phyloP scores from a whole-genome alignment of 1,284 basidiomycete species.

The Ustilago nuda region DNA sequence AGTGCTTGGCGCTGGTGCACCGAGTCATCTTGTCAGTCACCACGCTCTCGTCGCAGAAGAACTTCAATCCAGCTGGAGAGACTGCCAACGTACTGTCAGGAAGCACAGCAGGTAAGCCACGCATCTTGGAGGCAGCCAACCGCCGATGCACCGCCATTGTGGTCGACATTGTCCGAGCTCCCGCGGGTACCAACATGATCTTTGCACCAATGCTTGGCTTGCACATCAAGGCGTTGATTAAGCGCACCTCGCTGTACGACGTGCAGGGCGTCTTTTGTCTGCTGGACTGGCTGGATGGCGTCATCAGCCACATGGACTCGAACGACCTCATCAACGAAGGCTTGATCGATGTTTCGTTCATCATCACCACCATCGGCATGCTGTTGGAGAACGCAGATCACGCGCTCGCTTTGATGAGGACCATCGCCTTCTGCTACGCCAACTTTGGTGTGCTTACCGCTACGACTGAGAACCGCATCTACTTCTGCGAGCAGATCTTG shows the following conservation, averaged over 20 bases:
- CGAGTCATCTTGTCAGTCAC: slow-evolving; percentile 65
- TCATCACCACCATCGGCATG: slow-evolving; percentile 59
- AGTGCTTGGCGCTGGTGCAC: slow-evolving; percentile 63
- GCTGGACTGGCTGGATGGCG: slow-evolving; percentile 65
- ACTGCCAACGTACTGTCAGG: slow-evolving; percentile 66
- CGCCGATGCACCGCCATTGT: slow-evolving; percentile 64
- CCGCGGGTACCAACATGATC: slow-evolving; percentile 48
- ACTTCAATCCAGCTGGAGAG: slow-evolving; percentile 64
- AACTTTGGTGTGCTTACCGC: slow-evolving; percentile 63
- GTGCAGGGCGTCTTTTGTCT: slow-evolving; percentile 66
- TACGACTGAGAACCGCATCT: slow-evolving; percentile 48
- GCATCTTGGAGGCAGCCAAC: slow-evolving; percentile 66
- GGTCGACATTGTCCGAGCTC: slow-evolving; percentile 63
- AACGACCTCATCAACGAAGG: slow-evolving; percentile 56
- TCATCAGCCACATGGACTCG: slow-evolving; percentile 61
- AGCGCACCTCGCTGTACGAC: slow-evolving; percentile 65
- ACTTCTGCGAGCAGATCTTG: slow-evolving; percentile 64
- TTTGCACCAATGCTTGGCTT: slow-evolving; percentile 62
- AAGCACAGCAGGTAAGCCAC: slow-evolving; percentile 64
- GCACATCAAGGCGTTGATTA: slow-evolving; percentile 64
- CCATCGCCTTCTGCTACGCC: slow-evolving; percentile 65
- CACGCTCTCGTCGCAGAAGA: slow-evolving; percentile 66
- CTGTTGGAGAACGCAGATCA: slow-evolving; percentile 64
- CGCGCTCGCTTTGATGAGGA: slow-evolving; percentile 65
- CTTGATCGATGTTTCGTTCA: slow-evolving; percentile 60